Conservation (phyloP, 192 early-diverging fungal genomes). For the Coemansia furcata region DNA sequence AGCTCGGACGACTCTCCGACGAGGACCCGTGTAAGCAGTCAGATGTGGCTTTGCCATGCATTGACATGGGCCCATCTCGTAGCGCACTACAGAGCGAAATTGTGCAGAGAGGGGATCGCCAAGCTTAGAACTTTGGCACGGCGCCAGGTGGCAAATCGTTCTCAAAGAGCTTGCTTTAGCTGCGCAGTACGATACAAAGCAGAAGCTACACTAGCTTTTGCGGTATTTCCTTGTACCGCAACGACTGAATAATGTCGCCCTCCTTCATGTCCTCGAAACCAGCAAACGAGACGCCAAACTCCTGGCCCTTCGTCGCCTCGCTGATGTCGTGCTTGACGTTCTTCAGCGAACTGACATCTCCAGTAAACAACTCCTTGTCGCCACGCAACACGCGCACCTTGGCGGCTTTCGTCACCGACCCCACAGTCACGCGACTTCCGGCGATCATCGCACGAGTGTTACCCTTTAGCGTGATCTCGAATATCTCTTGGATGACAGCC, state of each 20-base stretch:
- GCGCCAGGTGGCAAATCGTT: neutral
- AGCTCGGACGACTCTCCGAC: neutral
- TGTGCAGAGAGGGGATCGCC: neutral
- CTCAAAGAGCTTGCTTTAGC: neutral
- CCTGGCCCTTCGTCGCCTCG: slow-evolving; percentile 90
- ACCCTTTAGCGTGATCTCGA: slow-evolving; percentile 77
- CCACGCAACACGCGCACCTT: slow-evolving; percentile 67
- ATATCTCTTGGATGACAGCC: slow-evolving; percentile 81
- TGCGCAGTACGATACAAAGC: neutral
- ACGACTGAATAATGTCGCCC: slow-evolving; percentile 80
- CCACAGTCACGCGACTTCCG: slow-evolving; percentile 81
- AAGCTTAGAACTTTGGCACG: neutral
- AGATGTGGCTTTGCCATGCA: neutral
- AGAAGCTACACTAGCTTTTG: slow-evolving; percentile 49
- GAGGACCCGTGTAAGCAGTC: neutral
- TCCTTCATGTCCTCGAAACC: slow-evolving; percentile 73
- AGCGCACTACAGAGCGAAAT: neutral
- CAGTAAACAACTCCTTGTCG: slow-evolving; percentile 70
- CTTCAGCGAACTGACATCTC: slow-evolving; percentile 64
- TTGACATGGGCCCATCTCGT: neutral
- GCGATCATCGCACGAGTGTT: slow-evolving; percentile 71
- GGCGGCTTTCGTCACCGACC: slow-evolving; percentile 61
- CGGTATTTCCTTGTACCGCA: slow-evolving; percentile 59
- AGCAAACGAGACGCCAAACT: slow-evolving; percentile 93
- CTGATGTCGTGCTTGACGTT: slow-evolving; percentile 87